A percentile compares a stretch with the other conserved stretches of the same genome.
These are phyloP conservation scores for Acer campestre DNA, from an alignment of 345 rosid genomes.

Conservation along the genomic window DNA sequence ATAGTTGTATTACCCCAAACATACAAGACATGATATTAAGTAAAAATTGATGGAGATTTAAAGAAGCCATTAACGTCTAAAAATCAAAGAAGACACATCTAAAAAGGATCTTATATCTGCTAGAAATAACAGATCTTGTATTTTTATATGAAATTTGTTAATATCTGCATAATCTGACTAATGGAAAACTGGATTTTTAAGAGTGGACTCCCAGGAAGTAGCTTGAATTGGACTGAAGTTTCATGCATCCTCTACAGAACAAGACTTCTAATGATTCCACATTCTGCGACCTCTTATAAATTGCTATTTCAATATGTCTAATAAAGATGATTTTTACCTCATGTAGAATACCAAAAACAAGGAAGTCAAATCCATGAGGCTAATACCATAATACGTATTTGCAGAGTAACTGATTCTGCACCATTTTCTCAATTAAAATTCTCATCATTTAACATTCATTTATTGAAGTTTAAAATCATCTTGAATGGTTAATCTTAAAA, in stretches of 20 bases:
- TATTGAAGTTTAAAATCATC: neutral
- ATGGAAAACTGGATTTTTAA: neutral
- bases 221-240: neutral
- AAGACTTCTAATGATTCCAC: neutral
- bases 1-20: neutral
- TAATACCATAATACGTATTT: neutral
- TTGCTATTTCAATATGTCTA: neutral
- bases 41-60: neutral
- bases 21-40: neutral
- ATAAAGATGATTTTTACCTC: neutral
- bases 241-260: neutral
- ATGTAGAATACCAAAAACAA: neutral
- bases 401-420: neutral
- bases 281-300: neutral
- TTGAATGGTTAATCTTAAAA: neutral
- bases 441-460: neutral
- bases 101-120: neutral
- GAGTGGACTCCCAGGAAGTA: neutral
- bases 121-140: neutral
- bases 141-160: neutral
- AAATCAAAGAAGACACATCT: neutral
- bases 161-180: neutral
- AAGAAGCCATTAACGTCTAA: neutral
- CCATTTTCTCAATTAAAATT: neutral
- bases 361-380: neutral